Base-by-base conservation (phyloP, 345 rosid genomes). In the Boechera stricta region DNA sequence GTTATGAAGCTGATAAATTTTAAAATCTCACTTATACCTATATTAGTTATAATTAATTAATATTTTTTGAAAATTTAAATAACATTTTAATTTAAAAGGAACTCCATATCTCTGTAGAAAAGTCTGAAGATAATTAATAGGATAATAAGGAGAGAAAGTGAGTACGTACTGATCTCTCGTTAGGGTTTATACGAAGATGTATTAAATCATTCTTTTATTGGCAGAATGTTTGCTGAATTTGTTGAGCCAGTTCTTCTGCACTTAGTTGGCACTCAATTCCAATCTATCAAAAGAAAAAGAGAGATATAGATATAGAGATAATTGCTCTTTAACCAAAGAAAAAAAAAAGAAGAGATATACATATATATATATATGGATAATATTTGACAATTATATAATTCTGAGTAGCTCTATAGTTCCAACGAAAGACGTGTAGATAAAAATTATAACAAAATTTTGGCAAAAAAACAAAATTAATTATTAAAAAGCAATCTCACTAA, bases 181-280 rank as follows among this genome's bases (percentile, higher is more conserved):
- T 79, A 67, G 75, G 52, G 65, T 73, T 47, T 69, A 48, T 53
- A 21, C 55, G 72, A 79, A 45, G 49, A 64, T 77, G 52, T 54
- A 61, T 33, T 44, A 48, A 58, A 58, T 80, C 73, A 52, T 69
- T 68, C 53, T 57, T 44, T 31, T 67, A 59, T 72, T 77, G 80
- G 88, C 85, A 79, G 87, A 96, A 96, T 49, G 98, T 93, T 77
- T 84, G 90, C 80, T 88, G 98, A 72, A 95, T 86, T 75, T 86
- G 94, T 39, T 91, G 91, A 38, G 96, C 99, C 47, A 95, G 85
- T 77, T 95, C 99, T 67, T 93, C 98, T 0, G 97, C 98, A 69
- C 98, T 93, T 10, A 95, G 93, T 84, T 79, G 96, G 83, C 99
- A 95, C 82, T 91, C 96, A 74, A 91, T 85, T 84, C 99, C 99